Evolutionary conservation across 805 yeast genomes (phyloP).

Genomic region (Yarrowia sp.): DNA sequence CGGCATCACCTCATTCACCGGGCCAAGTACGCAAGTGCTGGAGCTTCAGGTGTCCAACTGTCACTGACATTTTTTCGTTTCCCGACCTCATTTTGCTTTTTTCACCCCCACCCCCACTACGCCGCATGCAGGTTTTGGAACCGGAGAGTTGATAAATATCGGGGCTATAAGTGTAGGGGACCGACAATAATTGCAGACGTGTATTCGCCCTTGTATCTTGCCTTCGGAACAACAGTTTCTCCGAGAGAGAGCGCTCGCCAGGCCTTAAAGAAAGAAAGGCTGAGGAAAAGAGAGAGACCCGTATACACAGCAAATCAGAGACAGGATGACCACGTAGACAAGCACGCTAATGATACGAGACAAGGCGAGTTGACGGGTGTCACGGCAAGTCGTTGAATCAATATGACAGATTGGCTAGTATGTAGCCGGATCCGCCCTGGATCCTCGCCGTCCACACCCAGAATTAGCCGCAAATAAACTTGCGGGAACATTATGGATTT

Average conservation of each 20-base stretch:
- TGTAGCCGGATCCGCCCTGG: neutral
- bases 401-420: neutral
- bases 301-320: neutral
- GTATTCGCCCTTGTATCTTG: neutral
- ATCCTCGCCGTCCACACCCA: too few species aligned
- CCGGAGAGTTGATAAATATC: neutral
- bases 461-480: conserved; percentile 24
- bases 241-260: neutral
- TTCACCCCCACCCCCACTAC: neutral
- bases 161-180: too few species aligned
- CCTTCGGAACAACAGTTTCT: conserved; percentile 12
- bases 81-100: neutral
- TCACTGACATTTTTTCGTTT: neutral
- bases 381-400: neutral
- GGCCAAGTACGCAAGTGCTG: too few species aligned
- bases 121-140: conserved; percentile 4
- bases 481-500: conserved; percentile 22
- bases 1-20: too few species aligned
- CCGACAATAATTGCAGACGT: too few species aligned
- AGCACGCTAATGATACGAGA: neutral
- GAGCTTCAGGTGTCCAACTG: neutral
- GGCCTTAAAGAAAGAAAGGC: neutral
- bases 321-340: neutral
- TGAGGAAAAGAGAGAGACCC: neutral
- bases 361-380: neutral